Evolutionary conservation across 2,329 filamentous ascomycete species (phyloP).

Genomic region (Diaporthe helianthi): DNA sequence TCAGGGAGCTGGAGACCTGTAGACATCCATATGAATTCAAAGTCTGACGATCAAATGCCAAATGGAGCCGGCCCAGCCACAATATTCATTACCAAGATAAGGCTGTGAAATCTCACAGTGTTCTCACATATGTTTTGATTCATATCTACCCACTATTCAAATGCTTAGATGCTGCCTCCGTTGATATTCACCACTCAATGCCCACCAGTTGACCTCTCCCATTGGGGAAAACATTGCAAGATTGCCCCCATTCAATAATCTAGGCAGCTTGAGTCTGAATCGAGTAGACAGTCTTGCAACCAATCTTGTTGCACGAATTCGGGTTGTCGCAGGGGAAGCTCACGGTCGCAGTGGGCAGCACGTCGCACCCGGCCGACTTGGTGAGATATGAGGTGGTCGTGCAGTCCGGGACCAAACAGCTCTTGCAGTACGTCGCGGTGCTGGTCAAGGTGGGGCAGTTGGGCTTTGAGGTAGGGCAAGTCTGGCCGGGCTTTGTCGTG

Average conservation of each 20-base stretch:
- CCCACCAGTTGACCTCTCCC: background rate
- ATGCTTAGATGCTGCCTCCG: background rate
- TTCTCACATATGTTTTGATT: background rate
- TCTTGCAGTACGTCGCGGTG: constrained; percentile 22
- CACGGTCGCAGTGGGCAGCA: constrained; percentile 1
- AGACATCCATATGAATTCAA: no score
- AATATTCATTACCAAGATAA: background rate
- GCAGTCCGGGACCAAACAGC: constrained; percentile 20
- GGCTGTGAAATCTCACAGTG: no score
- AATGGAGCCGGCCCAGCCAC: background rate
- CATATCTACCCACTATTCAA: background rate
- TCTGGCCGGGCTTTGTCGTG: constrained; percentile 1
- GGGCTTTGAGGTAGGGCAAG: background rate
- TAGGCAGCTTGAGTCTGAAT: constrained; percentile 13
- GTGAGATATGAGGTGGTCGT: constrained; percentile 18
- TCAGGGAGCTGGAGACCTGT: no score
- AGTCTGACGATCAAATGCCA: background rate
- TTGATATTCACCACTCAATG: background rate
- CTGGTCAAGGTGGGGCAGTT: constrained; percentile 17
- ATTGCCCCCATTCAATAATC: background rate
- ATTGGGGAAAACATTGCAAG: rapidly evolving
- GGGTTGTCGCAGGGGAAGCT: constrained; percentile 15
- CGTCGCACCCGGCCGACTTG: constrained; percentile 7
- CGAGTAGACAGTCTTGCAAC: constrained; percentile 21
- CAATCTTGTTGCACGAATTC: constrained; percentile 14